Conservation (phyloP, 2,329 filamentous ascomycete genomes). For the Didymella sp. region DNA sequence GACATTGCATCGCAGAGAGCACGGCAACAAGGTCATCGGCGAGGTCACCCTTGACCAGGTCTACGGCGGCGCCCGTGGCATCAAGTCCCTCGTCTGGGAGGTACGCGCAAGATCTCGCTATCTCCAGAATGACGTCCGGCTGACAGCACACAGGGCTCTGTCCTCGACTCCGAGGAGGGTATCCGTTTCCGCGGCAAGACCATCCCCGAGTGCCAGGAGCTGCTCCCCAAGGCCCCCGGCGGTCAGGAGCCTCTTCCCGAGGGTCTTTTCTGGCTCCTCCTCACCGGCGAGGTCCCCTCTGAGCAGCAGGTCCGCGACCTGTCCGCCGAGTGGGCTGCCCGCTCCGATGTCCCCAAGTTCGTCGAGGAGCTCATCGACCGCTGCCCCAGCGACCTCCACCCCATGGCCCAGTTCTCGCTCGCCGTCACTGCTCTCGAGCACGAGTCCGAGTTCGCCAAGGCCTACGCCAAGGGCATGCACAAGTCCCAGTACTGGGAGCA, state of each 20-base stretch:
- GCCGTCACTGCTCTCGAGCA: slow-evolving; percentile 98
- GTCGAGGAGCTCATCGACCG: slow-evolving; percentile 99
- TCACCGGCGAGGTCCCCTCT: slow-evolving; percentile 95
- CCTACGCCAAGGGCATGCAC: slow-evolving; percentile 98
- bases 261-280: slow-evolving; percentile 99
- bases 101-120: slow-evolving; percentile 8
- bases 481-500: slow-evolving; percentile 99
- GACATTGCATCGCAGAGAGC: slow-evolving; percentile 68
- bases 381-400: slow-evolving; percentile 98
- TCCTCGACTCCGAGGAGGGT: slow-evolving; percentile 97
- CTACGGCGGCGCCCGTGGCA: slow-evolving; percentile 98
- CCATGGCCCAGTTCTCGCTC: slow-evolving; percentile 99
- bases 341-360: slow-evolving; percentile 96
- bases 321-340: slow-evolving; percentile 98
- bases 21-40: slow-evolving; percentile 93
- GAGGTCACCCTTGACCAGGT: slow-evolving; percentile 99
- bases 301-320: slow-evolving; percentile 99
- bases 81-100: slow-evolving; percentile 99
- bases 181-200: slow-evolving; percentile 99
- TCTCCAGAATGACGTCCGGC: slow-evolving; percentile 48
- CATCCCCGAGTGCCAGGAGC: slow-evolving; percentile 97
- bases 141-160: slow-evolving; percentile 61
- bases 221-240: slow-evolving; percentile 95
- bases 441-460: slow-evolving; percentile 96
- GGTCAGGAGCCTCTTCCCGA: slow-evolving; percentile 97